Conservation (phyloP, 2,329 filamentous ascomycete genomes). For the Verruconis gallopava region DNA sequence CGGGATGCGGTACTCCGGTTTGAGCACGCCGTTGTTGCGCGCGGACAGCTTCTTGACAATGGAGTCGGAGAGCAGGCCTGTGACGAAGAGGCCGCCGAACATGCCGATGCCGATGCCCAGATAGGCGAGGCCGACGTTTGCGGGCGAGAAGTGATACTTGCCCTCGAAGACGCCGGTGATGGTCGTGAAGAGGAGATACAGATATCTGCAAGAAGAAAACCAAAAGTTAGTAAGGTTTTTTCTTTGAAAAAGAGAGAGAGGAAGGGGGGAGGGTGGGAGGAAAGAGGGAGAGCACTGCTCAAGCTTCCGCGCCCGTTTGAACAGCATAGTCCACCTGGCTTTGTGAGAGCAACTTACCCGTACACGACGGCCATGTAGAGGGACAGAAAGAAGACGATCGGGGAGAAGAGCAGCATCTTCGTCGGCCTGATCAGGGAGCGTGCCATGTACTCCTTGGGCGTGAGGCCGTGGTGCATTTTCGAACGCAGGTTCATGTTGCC, state of each 20-base stretch:
- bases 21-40: slow-evolving; percentile 2
- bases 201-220: slow-evolving; percentile 15
- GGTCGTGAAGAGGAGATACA: slow-evolving; percentile 34
- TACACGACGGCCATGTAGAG: slow-evolving; percentile 27
- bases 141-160: slow-evolving; percentile 27
- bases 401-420: slow-evolving; percentile 25
- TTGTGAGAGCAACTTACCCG: slow-evolving; percentile 11
- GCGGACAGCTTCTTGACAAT: slow-evolving; percentile 2
- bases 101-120: slow-evolving; percentile 29
- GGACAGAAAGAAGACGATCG: slow-evolving; percentile 23
- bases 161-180: slow-evolving; percentile 29
- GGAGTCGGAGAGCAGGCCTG: slow-evolving; percentile 1
- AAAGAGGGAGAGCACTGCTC: too few relatives aligned
- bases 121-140: slow-evolving; percentile 28
- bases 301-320: too few relatives aligned
- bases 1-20: slow-evolving; percentile 10
- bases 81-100: slow-evolving; percentile 18
- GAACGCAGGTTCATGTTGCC: slow-evolving; percentile 34
- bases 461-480: slow-evolving; percentile 25
- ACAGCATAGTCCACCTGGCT: too few relatives aligned
- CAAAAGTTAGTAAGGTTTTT: too few relatives aligned
- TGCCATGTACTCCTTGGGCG: slow-evolving; percentile 26
- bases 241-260: too few relatives aligned
- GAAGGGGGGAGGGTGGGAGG: too few relatives aligned
- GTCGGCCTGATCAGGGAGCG: slow-evolving; percentile 29